Conservation (phyloP, 768 basidiomycete genomes). For the Trametes villosa region DNA sequence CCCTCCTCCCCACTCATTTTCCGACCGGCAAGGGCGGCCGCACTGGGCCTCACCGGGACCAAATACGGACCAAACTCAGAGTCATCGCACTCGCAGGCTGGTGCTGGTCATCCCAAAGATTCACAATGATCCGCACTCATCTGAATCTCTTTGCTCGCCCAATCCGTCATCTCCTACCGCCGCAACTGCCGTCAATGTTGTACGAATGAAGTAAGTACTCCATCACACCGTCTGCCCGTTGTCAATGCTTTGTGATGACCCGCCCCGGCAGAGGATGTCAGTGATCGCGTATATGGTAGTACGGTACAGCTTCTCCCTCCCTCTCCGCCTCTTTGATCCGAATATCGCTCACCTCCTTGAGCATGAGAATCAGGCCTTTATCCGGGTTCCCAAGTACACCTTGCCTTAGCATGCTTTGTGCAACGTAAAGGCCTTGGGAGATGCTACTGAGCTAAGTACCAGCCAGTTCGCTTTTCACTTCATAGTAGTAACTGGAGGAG, state of each 20-base stretch:
- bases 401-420: no score
- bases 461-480: no score
- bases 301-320: conserved; percentile 1
- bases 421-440: no score
- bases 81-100: no score
- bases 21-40: conserved; percentile 1
- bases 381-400: no score
- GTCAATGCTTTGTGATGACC: conserved; percentile 8
- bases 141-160: not conserved
- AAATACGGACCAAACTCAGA: no score
- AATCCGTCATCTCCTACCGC: not conserved
- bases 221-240: conserved; percentile 11
- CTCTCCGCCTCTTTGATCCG: conserved; percentile 16
- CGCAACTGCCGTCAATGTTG: not conserved
- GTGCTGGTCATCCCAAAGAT: no score
- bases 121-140: not conserved
- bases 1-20: conserved; percentile 1
- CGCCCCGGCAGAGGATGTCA: not conserved
- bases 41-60: no score
- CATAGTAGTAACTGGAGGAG: no score
- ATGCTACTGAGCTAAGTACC: no score
- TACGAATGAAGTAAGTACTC: conserved; percentile 9
- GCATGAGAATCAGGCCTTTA: not conserved
- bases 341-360: not conserved
- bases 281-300: conserved; percentile 6